phyloP scores from a whole-genome alignment of 2,329 filamentous ascomycete species.

The Helminthosporium solani region DNA sequence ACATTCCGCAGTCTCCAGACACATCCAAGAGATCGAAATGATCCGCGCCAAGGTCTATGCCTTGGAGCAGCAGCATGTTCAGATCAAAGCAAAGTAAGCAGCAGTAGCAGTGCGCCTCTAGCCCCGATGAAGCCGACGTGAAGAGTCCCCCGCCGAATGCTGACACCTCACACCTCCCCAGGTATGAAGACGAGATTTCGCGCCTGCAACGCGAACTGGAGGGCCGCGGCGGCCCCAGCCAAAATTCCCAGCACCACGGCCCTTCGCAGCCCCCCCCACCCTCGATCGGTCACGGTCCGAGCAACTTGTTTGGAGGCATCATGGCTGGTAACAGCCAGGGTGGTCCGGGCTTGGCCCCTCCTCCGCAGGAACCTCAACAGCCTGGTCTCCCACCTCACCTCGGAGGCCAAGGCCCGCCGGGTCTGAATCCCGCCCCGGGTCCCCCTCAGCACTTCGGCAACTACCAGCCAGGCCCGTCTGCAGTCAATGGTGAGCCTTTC shows the following conservation, averaged over 20 bases:
- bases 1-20: slow-evolving; percentile 68
- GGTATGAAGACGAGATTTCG: slow-evolving; percentile 90
- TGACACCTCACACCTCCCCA: slow-evolving; percentile 45
- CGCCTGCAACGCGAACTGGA: slow-evolving; percentile 87
- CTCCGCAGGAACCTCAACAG: slow-evolving; percentile 62
- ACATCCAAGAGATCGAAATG: slow-evolving; percentile 93
- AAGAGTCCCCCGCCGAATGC: not conserved
- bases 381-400: slow-evolving; percentile 61
- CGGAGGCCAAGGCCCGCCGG: slow-evolving; percentile 73
- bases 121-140: too few relatives aligned
- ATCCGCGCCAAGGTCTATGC: slow-evolving; percentile 91
- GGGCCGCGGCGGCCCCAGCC: slow-evolving; percentile 63
- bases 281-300: slow-evolving; percentile 80
- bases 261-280: slow-evolving; percentile 83
- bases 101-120: not conserved
- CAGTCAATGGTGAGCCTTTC: slow-evolving; percentile 57
- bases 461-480: slow-evolving; percentile 63
- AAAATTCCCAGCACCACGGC: slow-evolving; percentile 73
- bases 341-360: slow-evolving; percentile 76
- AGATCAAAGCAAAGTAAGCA: slow-evolving; percentile 85
- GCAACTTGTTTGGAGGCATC: slow-evolving; percentile 91
- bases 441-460: slow-evolving; percentile 70
- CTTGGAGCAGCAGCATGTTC: slow-evolving; percentile 85
- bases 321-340: slow-evolving; percentile 88
- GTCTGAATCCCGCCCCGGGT: slow-evolving; percentile 56